A percentile compares a stretch with the other conserved stretches of the same genome.
phyloP scores from a whole-genome alignment of 306 rosid species.

The Pterocarpus macrocarpus region DNA sequence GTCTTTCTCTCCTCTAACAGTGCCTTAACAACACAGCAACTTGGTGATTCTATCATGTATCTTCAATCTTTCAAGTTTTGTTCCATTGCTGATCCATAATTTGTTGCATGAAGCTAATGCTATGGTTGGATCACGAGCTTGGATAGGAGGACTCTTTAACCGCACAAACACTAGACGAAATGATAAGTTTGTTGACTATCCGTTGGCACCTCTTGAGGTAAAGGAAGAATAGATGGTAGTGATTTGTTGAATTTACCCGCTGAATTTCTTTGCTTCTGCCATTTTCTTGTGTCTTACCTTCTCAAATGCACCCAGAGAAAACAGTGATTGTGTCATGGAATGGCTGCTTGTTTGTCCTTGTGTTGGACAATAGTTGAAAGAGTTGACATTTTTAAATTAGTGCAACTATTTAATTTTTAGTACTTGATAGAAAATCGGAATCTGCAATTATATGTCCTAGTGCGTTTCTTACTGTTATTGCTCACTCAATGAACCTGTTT shows the following conservation, averaged over 20 bases:
- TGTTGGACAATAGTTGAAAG: conserved; percentile 20
- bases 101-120: conserved; percentile 79
- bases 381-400: neutral
- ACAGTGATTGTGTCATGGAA: neutral
- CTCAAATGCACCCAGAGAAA: neutral
- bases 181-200: conserved; percentile 64
- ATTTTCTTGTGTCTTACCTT: neutral
- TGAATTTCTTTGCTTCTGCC: neutral
- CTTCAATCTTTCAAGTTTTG: conserved; percentile 29
- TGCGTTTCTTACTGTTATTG: conserved; percentile 13
- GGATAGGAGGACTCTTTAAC: conserved; percentile 86
- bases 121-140: conserved; percentile 94
- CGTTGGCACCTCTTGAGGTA: conserved; percentile 83
- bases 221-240: conserved; percentile 13
- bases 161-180: conserved; percentile 60
- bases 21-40: conserved; percentile 10
- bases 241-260: conserved; percentile 35
- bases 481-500: conserved; percentile 12
- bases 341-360: neutral
- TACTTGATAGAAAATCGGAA: neutral
- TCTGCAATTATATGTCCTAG: neutral
- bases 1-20: neutral
- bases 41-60: conserved; percentile 9
- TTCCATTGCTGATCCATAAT: conserved; percentile 43
- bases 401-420: neutral